Evolutionary conservation across 1,284 basidiomycete species (phyloP), one percentile per base, ranked within the genome.

Genomic region (Volvariella surrecta): DNA sequence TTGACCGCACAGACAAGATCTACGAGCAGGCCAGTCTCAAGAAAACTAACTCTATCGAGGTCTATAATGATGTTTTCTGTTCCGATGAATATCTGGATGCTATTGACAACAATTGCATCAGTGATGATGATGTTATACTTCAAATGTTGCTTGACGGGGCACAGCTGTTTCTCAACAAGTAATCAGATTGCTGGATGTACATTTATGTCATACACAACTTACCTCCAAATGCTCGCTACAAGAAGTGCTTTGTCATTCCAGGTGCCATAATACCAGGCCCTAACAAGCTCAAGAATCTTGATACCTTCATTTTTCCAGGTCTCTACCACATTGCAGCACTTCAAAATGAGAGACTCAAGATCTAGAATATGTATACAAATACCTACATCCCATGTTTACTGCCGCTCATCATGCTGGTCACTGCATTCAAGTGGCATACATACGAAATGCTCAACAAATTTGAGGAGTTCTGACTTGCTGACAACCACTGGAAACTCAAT

Each of bases 241-340:
- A 50, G 16, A 44, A 48, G 31, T 9, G 11, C 2, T 8, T 38
- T 24, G 39, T 52, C 19, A 4, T 50, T 18, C 46, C 48, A 17
- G 46, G 46, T 7, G 39, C 21, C 8, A n/a, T 48, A 11, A 46
- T 52, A 16, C 46, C 46, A 34, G 57, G 57, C 7, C 43, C 45
- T 2, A 50, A 58, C 11, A 60, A 61, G 22, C 58, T 58, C 0
- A 56, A 57, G 41, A 45, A 55, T 39, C 40, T 59, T 10, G 59
- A 63, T 10, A 58, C 56, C 0, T 63, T 57, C 41, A 37, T 58
- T 1, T 60, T 56, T 34, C 48, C 53, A n/a, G 52, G 50, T 8
- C 37, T 57, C 2, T 37, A 50, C 42, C 54, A 54, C 44, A 18
- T 56, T 20, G n/a, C 51, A 3, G 49, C 48, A 8, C 17, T 54